These are phyloP conservation scores for Golovinomyces cichoracearum DNA, from an alignment of 2,329 filamentous ascomycete species.

Conservation along the genomic window DNA sequence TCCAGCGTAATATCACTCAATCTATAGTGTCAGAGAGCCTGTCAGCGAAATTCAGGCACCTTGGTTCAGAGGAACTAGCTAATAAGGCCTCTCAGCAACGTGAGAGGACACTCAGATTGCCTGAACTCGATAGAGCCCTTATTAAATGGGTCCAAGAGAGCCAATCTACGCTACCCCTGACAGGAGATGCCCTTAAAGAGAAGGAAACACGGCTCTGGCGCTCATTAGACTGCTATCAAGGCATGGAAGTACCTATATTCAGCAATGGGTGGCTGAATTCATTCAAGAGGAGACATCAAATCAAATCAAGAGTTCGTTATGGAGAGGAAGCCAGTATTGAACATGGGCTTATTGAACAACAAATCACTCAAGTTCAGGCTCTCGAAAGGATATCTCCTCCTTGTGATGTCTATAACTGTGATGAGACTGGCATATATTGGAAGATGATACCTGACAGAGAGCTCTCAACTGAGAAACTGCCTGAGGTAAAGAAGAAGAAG, in stretches of 20 bases:
- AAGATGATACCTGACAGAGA: constrained; percentile 5
- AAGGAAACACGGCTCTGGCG: not conserved
- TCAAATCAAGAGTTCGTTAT: not conserved
- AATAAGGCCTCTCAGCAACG: too few species aligned
- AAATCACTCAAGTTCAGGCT: not conserved
- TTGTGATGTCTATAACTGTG: constrained; percentile 1
- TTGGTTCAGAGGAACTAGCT: too few species aligned
- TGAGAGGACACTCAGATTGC: too few species aligned
- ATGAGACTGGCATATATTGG: not conserved
- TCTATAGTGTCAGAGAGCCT: too few species aligned
- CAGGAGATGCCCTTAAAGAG: not conserved
- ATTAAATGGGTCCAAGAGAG: too few species aligned
- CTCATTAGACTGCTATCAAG: not conserved
- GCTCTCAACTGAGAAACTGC: constrained; percentile 18
- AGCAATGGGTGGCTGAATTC: not conserved
- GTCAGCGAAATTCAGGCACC: too few species aligned
- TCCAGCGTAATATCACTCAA: too few species aligned
- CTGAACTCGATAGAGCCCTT: too few species aligned
- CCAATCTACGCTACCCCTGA: too few species aligned
- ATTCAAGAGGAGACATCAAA: not conserved
- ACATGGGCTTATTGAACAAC: not conserved
- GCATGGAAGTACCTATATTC: not conserved
- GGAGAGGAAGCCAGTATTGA: not conserved
- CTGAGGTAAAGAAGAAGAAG: not conserved
- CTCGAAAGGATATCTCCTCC: not conserved